Evolutionary conservation across 2,329 filamentous ascomycete species (phyloP).

Genomic region (Trichophyton rubrum): DNA sequence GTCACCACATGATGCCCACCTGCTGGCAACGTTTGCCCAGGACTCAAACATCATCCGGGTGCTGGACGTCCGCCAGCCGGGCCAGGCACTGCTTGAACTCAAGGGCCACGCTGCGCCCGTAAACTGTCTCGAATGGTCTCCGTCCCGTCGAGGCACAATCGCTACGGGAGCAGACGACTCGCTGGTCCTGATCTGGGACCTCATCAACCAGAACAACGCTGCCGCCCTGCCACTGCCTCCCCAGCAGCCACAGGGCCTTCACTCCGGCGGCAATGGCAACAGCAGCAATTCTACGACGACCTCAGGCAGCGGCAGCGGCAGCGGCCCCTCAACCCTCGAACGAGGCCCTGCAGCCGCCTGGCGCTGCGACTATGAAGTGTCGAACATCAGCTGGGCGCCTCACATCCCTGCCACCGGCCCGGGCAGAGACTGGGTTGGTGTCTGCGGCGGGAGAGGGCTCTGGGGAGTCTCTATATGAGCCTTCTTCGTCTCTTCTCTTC

Average conservation of each 20-base stretch:
- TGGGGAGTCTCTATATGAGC: conserved; percentile 32
- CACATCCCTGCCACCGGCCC: conserved; percentile 25
- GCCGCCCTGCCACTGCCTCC: conserved; percentile 28
- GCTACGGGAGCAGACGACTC: conserved; percentile 88
- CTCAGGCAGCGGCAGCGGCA: not conserved
- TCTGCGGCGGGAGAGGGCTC: conserved; percentile 34
- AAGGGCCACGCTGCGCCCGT: conserved; percentile 74
- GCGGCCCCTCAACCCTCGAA: conserved; percentile 24
- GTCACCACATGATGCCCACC: conserved; percentile 87
- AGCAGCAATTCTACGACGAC: not conserved
- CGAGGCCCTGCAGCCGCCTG: conserved; percentile 35
- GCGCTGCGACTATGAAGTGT: conserved; percentile 37
- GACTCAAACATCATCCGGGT: conserved; percentile 89
- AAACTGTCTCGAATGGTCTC: conserved; percentile 95
- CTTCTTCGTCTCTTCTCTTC: not conserved
- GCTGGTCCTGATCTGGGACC: conserved; percentile 84
- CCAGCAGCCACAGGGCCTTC: conserved; percentile 6
- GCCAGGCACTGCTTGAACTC: conserved; percentile 85
- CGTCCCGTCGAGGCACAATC: conserved; percentile 69
- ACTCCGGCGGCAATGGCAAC: not conserved
- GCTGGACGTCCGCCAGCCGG: conserved; percentile 88
- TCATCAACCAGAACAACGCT: conserved; percentile 55
- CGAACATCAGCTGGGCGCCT: conserved; percentile 38
- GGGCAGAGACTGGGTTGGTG: conserved; percentile 32
- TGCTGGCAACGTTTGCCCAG: conserved; percentile 92